phyloP scores from a whole-genome alignment of 1,284 basidiomycete genomes.

The Ceraceosorus guamensis region DNA sequence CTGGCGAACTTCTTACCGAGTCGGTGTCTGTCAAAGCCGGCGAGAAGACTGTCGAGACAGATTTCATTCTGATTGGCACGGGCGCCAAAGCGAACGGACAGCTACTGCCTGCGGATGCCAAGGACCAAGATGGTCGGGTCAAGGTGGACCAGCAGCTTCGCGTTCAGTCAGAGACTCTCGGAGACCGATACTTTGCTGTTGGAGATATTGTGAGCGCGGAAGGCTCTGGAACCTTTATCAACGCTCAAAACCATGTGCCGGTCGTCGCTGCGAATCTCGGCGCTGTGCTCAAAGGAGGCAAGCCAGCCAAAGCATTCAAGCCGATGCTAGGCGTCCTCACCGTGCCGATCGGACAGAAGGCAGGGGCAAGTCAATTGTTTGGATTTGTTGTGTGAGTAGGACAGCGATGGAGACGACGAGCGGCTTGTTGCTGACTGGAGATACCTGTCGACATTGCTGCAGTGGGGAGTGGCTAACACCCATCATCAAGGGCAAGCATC shows the following conservation, averaged over 20 bases:
- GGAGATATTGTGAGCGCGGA: slow-evolving; percentile 35
- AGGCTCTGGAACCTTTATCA: slow-evolving; percentile 23
- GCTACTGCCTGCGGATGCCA: slow-evolving; percentile 41
- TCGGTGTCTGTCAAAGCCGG: slow-evolving; percentile 12
- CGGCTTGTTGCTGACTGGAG: background rate
- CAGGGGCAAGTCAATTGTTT: slow-evolving; percentile 13
- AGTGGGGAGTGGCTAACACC: slow-evolving; percentile 18
- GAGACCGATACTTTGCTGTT: slow-evolving; percentile 31
- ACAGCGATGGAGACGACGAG: no score
- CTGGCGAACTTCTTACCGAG: slow-evolving; percentile 20
- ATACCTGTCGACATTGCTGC: slow-evolving; percentile 12
- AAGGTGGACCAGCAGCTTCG: slow-evolving; percentile 39
- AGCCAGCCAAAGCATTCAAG: slow-evolving; percentile 1
- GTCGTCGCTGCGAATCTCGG: slow-evolving; percentile 26
- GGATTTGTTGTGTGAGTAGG: slow-evolving; percentile 5
- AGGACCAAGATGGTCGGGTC: slow-evolving; percentile 39
- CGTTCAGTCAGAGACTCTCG: slow-evolving; percentile 11
- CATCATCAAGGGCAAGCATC: slow-evolving; percentile 18
- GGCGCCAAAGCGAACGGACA: slow-evolving; percentile 50
- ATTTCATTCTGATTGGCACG: slow-evolving; percentile 50
- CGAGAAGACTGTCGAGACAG: slow-evolving; percentile 33
- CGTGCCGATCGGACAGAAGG: slow-evolving; percentile 22
- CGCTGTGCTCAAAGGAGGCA: slow-evolving; percentile 11
- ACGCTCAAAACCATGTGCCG: slow-evolving; percentile 16
- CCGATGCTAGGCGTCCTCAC: slow-evolving; percentile 8